Percentiles rank a stretch among this genome's conserved stretches.
Conservation (phyloP, 495 filamentous ascomycete species). For the Chlorociboria aeruginascens region DNA sequence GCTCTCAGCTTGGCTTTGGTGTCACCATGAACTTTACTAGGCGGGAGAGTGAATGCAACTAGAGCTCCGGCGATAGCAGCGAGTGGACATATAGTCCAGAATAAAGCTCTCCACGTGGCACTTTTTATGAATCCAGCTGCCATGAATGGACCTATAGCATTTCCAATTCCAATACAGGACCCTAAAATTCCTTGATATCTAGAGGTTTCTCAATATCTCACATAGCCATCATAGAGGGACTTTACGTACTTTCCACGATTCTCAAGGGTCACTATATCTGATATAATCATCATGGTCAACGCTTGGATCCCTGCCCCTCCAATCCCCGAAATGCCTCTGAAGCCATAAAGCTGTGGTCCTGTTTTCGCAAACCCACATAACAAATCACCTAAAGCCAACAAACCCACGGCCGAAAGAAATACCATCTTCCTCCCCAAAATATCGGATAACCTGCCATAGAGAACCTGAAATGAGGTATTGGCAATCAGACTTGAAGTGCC, state of each 20-base stretch:
- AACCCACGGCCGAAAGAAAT: conserved; percentile 57
- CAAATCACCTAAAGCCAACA: conserved; percentile 65
- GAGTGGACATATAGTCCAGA: conserved; percentile 18
- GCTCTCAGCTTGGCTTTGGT: conserved; percentile 31
- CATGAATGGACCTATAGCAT: conserved; percentile 28
- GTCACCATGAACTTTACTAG: conserved; percentile 22
- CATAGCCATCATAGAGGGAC: not conserved
- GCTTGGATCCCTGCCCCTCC: conserved; percentile 81
- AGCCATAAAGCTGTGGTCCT: conserved; percentile 60
- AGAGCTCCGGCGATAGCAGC: conserved; percentile 17
- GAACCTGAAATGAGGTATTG: conserved; percentile 67
- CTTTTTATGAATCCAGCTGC: conserved; percentile 26
- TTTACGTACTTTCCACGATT: conserved; percentile 52
- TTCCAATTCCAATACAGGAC: conserved; percentile 28
- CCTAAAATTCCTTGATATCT: conserved; percentile 33
- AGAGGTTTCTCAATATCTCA: not conserved
- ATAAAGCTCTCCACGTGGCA: conserved; percentile 18
- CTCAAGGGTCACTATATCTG: conserved; percentile 63
- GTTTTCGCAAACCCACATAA: conserved; percentile 61
- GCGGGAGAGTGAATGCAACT: conserved; percentile 26
- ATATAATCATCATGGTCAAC: conserved; percentile 66
- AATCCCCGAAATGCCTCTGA: conserved; percentile 49
- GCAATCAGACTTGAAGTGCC: conserved; percentile 67
- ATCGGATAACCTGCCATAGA: conserved; percentile 69
- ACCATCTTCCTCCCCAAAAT: conserved; percentile 72